Percentiles rank a stretch among this genome's conserved stretches.
phyloP scores from a whole-genome alignment of 805 yeast genomes.

The Sugiyamaella smithiae region DNA sequence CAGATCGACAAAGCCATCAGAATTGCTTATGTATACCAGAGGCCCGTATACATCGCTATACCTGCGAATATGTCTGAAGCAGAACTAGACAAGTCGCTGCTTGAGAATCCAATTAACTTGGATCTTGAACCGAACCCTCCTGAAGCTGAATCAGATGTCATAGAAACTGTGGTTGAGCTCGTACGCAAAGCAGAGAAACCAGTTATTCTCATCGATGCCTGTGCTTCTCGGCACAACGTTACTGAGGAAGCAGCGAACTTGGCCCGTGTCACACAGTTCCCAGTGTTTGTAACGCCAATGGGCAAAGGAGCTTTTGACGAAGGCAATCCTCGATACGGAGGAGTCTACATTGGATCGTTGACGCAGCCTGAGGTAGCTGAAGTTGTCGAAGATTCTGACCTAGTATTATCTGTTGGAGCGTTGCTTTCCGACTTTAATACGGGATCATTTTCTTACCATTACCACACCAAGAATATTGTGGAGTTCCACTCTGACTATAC shows the following conservation, averaged over 20 bases:
- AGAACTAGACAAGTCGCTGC: slow-evolving; percentile 40
- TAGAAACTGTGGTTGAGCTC: slow-evolving; percentile 50
- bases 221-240: slow-evolving; percentile 76
- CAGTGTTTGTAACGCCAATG: slow-evolving; percentile 85
- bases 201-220: slow-evolving; percentile 77
- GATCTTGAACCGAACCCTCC: slow-evolving; percentile 54
- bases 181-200: slow-evolving; percentile 64
- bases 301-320: slow-evolving; percentile 82
- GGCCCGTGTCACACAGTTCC: slow-evolving; percentile 69
- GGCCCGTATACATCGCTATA: slow-evolving; percentile 79
- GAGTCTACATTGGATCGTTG: slow-evolving; percentile 82
- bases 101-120: slow-evolving; percentile 65
- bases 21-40: slow-evolving; percentile 65
- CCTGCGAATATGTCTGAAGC: slow-evolving; percentile 79
- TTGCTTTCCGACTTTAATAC: slow-evolving; percentile 86
- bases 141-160: slow-evolving; percentile 62
- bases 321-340: slow-evolving; percentile 69
- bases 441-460: slow-evolving; percentile 65
- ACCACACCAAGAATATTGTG: slow-evolving; percentile 51
- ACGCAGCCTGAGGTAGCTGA: slow-evolving; percentile 69
- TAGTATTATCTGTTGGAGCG: slow-evolving; percentile 77
- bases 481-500: slow-evolving; percentile 57
- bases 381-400: slow-evolving; percentile 70
- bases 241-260: slow-evolving; percentile 59
- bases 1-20: slow-evolving; percentile 73